Evolutionary conservation across 208 protist genomes (phyloP), one percentile per base, ranked within the genome.

Genomic region (Herpetomonas samuelpessoai): DNA sequence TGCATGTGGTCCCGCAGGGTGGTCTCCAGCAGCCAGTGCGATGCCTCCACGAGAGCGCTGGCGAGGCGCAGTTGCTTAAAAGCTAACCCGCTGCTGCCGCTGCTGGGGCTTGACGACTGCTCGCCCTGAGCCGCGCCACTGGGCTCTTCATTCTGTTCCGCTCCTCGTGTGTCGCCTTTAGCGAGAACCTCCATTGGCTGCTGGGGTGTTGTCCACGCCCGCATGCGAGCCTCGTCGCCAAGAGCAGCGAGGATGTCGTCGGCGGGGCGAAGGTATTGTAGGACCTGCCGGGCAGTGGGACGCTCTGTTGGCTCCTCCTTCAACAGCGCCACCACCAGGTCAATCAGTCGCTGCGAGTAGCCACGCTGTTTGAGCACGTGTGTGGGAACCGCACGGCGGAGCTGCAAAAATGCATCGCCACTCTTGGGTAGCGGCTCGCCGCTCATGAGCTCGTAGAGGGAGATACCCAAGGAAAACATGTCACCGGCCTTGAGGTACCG

Each of bases 381-480:
- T 6, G 56, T 46, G 10, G 86, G 89, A n/a, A 82, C 46, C 19
- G 55, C 45, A 2, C 62, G 64, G 27, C 90, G 90, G 41, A 96
- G 71, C 24, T 76, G 65, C 21, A 82, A 51, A 57, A 88, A 93
- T 6, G 65, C 62, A 18, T 91, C 86, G 2, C 87, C 89, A 41
- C 88, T 88, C 29, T 74, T 70, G 10, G 92, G 92, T 18, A 95
- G 77, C 18, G 82, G 57, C 38, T 84, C 56, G 24, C 88, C 86
- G 19, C 74, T 84, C 76, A 94, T 88, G 31, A 97, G 68, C 73
- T 97, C 92, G 64, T 88, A 92, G 21, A 96, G 65, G 28, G 87
- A 94, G 72, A 97, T 92, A 27, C 92, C 92, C n/a, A 97, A 75
- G 0, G 83, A 83, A 71, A 96, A 97, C 65, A 97, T 86, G 57